A percentile compares a stretch with the other conserved stretches of the same genome.
phyloP scores from a whole-genome alignment of 495 filamentous ascomycete species.

The Aspergillus conjunctus region DNA sequence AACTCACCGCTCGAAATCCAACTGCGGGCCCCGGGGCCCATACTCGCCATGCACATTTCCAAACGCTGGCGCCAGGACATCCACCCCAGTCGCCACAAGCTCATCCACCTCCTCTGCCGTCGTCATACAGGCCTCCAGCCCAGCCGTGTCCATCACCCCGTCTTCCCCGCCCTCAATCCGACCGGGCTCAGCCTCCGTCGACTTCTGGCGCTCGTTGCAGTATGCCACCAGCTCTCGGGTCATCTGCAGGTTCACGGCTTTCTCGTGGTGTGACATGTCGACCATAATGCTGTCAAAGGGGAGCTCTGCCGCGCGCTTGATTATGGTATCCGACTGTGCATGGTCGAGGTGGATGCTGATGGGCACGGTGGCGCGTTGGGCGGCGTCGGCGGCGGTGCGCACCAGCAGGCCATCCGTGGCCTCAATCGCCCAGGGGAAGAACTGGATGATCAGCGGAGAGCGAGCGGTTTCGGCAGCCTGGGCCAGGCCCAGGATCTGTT shows the following conservation, averaged over 20 bases:
- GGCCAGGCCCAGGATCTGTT: slow-evolving; percentile 70
- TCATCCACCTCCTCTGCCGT: slow-evolving; percentile 67
- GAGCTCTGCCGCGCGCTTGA: slow-evolving; percentile 59
- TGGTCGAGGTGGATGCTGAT: slow-evolving; percentile 72
- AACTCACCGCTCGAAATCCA: slow-evolving; percentile 61
- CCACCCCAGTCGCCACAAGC: slow-evolving; percentile 71
- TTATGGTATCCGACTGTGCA: slow-evolving; percentile 62
- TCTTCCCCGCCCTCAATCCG: slow-evolving; percentile 79
- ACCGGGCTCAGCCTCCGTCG: slow-evolving; percentile 72
- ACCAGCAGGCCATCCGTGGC: slow-evolving; percentile 61
- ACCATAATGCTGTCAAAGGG: slow-evolving; percentile 75
- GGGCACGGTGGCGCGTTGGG: slow-evolving; percentile 60
- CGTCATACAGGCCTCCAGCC: slow-evolving; percentile 67
- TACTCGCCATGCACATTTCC: slow-evolving; percentile 79
- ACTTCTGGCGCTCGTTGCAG: slow-evolving; percentile 68
- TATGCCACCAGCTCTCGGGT: slow-evolving; percentile 66
- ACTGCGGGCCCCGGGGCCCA: slow-evolving; percentile 62
- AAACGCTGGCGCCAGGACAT: slow-evolving; percentile 74
- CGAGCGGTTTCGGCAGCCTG: slow-evolving; percentile 66
- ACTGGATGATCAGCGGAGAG: slow-evolving; percentile 71
- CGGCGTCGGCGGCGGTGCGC: slow-evolving; percentile 57
- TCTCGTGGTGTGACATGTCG: slow-evolving; percentile 74
- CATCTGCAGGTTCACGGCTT: slow-evolving; percentile 67
- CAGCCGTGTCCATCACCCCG: slow-evolving; percentile 69
- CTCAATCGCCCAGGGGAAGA: slow-evolving; percentile 77